These are phyloP conservation scores for Plectranthus barbatus DNA, from an alignment of 257 asterid species.

Conservation along the genomic window DNA sequence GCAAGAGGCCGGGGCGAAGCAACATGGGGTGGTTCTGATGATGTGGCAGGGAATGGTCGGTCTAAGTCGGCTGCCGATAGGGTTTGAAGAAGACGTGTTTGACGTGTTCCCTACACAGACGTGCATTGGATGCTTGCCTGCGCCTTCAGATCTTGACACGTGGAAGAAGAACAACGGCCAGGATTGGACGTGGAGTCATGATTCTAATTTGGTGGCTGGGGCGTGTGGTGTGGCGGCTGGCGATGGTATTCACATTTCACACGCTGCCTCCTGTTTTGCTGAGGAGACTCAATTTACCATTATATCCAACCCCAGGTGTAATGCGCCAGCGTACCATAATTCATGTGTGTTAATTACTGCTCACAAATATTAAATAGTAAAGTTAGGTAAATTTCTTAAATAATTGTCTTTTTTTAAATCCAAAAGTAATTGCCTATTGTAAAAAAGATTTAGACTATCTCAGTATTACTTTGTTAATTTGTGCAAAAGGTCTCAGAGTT, in stretches of 20 bases:
- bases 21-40: slow-evolving; percentile 24
- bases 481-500: no score
- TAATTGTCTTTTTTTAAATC: no score
- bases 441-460: no score
- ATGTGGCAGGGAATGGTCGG: slow-evolving; percentile 42
- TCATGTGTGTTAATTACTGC: not conserved
- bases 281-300: not conserved
- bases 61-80: slow-evolving; percentile 38
- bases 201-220: slow-evolving; percentile 32
- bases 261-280: not conserved
- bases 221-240: slow-evolving; percentile 8
- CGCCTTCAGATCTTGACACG: slow-evolving; percentile 6
- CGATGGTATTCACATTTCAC: not conserved
- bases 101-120: slow-evolving; percentile 18
- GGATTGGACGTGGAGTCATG: not conserved
- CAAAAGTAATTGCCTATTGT: no score
- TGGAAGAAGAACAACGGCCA: not conserved
- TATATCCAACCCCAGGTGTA: not conserved
- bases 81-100: slow-evolving; percentile 20
- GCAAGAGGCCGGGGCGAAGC: slow-evolving; percentile 17
- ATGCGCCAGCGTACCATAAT: not conserved
- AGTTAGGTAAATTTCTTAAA: no score
- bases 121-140: not conserved
- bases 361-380: no score
- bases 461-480: no score